Evolutionary conservation across 495 filamentous ascomycete species (phyloP).

Genomic region (Penicillium goetzii): DNA sequence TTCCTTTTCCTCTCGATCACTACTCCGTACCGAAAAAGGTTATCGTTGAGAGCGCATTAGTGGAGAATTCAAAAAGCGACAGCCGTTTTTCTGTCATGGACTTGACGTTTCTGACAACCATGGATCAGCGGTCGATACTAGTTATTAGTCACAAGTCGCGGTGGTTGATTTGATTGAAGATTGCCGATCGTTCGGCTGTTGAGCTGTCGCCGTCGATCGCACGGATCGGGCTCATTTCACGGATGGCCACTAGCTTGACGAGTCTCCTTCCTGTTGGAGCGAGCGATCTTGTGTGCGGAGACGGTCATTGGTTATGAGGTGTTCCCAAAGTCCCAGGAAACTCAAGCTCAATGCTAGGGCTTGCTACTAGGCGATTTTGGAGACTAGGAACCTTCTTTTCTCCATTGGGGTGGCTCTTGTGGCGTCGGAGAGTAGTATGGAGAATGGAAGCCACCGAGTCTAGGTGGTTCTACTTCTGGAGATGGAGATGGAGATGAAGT

Average conservation of each 20-base stretch:
- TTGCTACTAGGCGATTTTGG: not conserved
- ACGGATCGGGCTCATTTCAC: constrained; percentile 31
- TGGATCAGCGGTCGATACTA: constrained; percentile 28
- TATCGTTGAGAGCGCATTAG: constrained; percentile 2
- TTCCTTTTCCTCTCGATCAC: not conserved
- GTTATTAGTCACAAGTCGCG: constrained; percentile 16
- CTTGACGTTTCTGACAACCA: constrained; percentile 19
- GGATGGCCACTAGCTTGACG: constrained; percentile 16
- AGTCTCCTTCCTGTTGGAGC: constrained; percentile 26
- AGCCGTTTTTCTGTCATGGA: constrained; percentile 33
- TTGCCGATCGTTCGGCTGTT: constrained; percentile 37
- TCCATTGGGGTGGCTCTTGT: constrained; percentile 4
- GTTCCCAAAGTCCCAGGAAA: constrained; percentile 12
- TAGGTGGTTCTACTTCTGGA: not conserved
- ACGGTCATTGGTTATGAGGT: constrained; percentile 3
- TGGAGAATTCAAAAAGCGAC: constrained; percentile 13
- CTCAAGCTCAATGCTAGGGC: not conserved
- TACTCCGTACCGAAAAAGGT: not conserved
- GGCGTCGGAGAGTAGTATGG: not conserved
- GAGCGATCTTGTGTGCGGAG: constrained; percentile 1
- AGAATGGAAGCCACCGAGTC: not conserved
- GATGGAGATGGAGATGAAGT: not conserved
- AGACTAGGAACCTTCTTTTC: not conserved
- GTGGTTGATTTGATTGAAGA: constrained; percentile 39
- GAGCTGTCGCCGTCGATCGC: constrained; percentile 23